Evolutionary conservation across 495 filamentous ascomycete species (phyloP).

Genomic region (Penicillium canescens): DNA sequence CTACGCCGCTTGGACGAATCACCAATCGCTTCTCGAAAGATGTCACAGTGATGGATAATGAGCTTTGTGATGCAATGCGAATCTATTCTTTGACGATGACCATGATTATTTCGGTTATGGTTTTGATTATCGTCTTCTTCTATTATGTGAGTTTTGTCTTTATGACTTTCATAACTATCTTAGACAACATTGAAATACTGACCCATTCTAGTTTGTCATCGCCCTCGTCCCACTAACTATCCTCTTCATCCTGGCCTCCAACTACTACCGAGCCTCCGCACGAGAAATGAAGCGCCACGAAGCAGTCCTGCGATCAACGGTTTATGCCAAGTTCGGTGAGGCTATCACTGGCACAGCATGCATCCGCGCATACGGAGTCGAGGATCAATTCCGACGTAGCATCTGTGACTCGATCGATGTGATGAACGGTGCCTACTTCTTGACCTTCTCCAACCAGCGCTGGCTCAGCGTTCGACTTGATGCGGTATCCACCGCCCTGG

Average conservation of each 20-base stretch:
- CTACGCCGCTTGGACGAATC: conserved; percentile 92
- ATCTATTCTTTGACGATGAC: conserved; percentile 88
- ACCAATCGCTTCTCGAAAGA: conserved; percentile 97
- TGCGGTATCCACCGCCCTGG: conserved; percentile 74
- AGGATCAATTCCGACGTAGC: conserved; percentile 67
- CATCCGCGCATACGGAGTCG: conserved; percentile 85
- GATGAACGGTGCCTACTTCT: conserved; percentile 92
- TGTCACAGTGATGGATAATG: conserved; percentile 95
- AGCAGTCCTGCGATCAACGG: conserved; percentile 77
- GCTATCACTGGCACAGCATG: conserved; percentile 78
- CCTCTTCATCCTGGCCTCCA: conserved; percentile 78
- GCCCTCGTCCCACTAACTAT: conserved; percentile 80
- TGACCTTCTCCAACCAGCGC: conserved; percentile 91
- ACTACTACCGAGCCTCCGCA: conserved; percentile 88
- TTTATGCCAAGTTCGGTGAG: conserved; percentile 92
- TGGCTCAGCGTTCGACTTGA: conserved; percentile 89
- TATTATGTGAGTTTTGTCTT: conserved; percentile 56
- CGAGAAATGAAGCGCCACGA: conserved; percentile 95
- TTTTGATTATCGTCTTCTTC: conserved; percentile 89
- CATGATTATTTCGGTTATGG: conserved; percentile 77
- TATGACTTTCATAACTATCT: background rate
- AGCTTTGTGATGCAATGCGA: conserved; percentile 82
- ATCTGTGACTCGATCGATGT: conserved; percentile 74
- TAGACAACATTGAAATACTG: background rate
- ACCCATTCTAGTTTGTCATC: conserved; percentile 64